Conservation (phyloP, 306 rosid species). For the Quercus berberidifolia region DNA sequence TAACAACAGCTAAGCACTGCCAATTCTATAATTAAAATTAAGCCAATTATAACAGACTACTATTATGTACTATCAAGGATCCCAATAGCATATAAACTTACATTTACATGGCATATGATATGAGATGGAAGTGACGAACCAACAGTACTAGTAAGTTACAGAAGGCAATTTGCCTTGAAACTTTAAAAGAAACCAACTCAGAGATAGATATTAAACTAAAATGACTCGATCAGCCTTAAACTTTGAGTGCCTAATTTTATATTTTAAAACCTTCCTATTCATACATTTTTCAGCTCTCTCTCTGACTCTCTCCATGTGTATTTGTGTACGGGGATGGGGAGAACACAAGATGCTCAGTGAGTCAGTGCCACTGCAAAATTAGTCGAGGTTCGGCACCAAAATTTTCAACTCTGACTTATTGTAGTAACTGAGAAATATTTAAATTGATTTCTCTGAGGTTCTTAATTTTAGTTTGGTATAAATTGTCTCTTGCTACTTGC, state of each 20-base stretch:
- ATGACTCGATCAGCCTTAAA: neutral
- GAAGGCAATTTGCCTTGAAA: constrained; percentile 18
- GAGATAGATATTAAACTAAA: neutral
- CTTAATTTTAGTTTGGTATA: neutral
- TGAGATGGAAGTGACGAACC: neutral
- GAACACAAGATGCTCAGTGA: too few relatives aligned
- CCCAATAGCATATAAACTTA: constrained; percentile 17
- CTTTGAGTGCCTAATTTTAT: neutral
- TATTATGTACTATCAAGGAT: constrained; percentile 11
- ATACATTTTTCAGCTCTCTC: too few relatives aligned
- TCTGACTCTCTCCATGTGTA: neutral
- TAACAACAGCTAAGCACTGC: constrained; percentile 17
- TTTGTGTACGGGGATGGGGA: neutral
- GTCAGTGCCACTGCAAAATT: constrained; percentile 38
- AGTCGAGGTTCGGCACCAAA: constrained; percentile 39
- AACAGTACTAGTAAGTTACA: neutral
- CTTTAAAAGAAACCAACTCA: neutral
- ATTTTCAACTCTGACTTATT: constrained; percentile 37
- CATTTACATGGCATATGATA: constrained; percentile 12
- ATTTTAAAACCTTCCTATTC: neutral
- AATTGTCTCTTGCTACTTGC: neutral
- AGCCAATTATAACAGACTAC: neutral
- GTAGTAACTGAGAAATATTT: constrained; percentile 16
- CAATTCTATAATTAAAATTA: neutral
- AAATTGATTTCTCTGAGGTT: neutral